These are phyloP conservation scores for Podaxis rugospora DNA, from an alignment of 768 basidiomycete species.

Conservation along the genomic window DNA sequence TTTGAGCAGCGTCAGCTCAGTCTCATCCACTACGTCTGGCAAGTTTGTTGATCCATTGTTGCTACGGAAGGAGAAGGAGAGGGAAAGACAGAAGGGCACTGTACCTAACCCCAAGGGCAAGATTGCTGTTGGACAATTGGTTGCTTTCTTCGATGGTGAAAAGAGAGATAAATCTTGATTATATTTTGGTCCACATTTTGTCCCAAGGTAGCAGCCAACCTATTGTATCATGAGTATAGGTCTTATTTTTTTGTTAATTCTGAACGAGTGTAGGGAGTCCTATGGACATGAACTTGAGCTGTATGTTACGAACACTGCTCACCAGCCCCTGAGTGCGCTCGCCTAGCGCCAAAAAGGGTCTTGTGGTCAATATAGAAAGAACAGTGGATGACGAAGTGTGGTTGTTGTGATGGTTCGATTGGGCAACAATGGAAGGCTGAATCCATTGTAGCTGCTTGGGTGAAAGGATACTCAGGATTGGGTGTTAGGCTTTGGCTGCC, in stretches of 20 bases:
- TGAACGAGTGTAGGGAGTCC: too few relatives aligned
- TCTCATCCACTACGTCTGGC: conserved; percentile 11
- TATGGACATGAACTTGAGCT: too few relatives aligned
- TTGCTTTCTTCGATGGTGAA: conserved; percentile 77
- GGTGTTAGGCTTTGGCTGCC: too few relatives aligned
- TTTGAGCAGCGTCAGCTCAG: conserved; percentile 12
- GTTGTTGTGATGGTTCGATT: conserved; percentile 23
- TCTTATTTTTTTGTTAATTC: too few relatives aligned
- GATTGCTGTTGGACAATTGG: conserved; percentile 70
- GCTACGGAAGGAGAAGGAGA: conserved; percentile 53
- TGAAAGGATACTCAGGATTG: background rate
- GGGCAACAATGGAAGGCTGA: conserved; percentile 32
- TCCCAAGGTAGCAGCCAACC: too few relatives aligned
- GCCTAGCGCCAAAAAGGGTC: too few relatives aligned
- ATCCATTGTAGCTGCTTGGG: conserved; percentile 33
- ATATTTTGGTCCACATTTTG: too few relatives aligned
- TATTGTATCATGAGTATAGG: too few relatives aligned
- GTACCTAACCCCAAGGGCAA: conserved; percentile 50
- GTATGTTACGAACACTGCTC: too few relatives aligned
- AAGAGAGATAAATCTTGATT: conserved; percentile 25
- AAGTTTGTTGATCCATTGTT: conserved; percentile 79
- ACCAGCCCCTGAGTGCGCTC: too few relatives aligned
- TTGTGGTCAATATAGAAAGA: background rate
- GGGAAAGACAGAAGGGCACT: conserved; percentile 23
- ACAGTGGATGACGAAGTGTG: conserved; percentile 18